Evolutionary conservation across 495 filamentous ascomycete genomes (phyloP), one percentile per base, ranked within the genome.

Genomic region (Aspergillus kassunensis): DNA sequence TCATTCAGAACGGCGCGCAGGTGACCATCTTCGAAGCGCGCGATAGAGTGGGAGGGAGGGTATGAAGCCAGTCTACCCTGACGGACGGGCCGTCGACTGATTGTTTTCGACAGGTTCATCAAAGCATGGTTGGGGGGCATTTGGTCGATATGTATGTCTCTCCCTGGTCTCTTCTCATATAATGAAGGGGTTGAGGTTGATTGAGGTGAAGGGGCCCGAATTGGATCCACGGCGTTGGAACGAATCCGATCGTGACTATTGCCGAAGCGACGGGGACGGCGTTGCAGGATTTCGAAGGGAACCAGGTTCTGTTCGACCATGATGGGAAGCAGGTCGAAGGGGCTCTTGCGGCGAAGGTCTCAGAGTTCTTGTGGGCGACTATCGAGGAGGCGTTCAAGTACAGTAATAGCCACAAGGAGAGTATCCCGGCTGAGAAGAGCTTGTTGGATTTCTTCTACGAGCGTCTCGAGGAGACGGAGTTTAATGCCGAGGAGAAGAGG

Each of bases 1-100:
- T 97, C 3, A 66, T 89, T 16, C 80, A 87, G 45, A 80, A 87
- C 66, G 91, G 90, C 12, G 86, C 87, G 41, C 73, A 80, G 39
- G 90, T 97, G 41, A 92, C 90, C 2, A 82, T 97, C 31, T 73
- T 96, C 29, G 93, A 98, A 64, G 93, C 82, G 8, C 78, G 92
- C 49, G 74, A 91, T 69, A 79, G 93, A 24, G 67, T 95, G 49
- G 93, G 93, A 9, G 93, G 93, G 7, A 80, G 92, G 50, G 81
- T 95, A 68, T 69, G 74, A 24, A 66, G 35, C 36, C 15, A 21
- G 18, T 8, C 21, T 31, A 42, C 8, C 33, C 3, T 5, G 12
- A 20, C 16, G 10, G 39, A n/a, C 27, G 4, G 18, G 21, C 44
- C 45, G 40, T 15, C 33, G 39, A n/a, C 30, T 35, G 10, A 49